phyloP scores from a whole-genome alignment of 345 rosid species.

The Streptanthus diversifolius region DNA sequence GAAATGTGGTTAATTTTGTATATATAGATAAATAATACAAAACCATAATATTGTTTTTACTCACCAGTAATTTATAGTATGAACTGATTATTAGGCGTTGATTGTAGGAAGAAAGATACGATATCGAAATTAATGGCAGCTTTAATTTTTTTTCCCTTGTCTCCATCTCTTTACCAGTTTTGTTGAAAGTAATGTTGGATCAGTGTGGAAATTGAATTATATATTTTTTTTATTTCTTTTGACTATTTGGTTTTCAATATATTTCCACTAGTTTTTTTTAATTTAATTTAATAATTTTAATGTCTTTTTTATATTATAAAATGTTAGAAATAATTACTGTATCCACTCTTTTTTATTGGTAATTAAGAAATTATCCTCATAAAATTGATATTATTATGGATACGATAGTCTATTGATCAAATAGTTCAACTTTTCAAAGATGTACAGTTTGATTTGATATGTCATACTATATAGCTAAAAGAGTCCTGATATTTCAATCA shows the following conservation, averaged over 20 bases:
- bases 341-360: not conserved
- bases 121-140: constrained; percentile 14
- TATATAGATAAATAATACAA: not conserved
- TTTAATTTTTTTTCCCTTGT: constrained; percentile 10
- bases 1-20: not conserved
- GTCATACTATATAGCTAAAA: not conserved
- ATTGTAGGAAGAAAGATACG: constrained; percentile 2
- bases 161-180: constrained; percentile 9
- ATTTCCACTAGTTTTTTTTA: too few relatives aligned
- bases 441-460: not conserved
- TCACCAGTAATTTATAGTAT: not conserved
- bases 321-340: too few relatives aligned
- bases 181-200: constrained; percentile 20
- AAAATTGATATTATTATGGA: not conserved
- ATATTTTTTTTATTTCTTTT: not conserved
- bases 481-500: not conserved
- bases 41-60: not conserved
- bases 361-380: not conserved
- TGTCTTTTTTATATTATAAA: too few relatives aligned
- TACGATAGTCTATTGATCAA: not conserved
- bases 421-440: not conserved
- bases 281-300: too few relatives aligned
- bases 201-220: constrained; percentile 16
- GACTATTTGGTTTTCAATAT: not conserved
- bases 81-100: not conserved